Evolutionary conservation across 1,139 yeast species (phyloP).

Genomic region (Taphrina populina): DNA sequence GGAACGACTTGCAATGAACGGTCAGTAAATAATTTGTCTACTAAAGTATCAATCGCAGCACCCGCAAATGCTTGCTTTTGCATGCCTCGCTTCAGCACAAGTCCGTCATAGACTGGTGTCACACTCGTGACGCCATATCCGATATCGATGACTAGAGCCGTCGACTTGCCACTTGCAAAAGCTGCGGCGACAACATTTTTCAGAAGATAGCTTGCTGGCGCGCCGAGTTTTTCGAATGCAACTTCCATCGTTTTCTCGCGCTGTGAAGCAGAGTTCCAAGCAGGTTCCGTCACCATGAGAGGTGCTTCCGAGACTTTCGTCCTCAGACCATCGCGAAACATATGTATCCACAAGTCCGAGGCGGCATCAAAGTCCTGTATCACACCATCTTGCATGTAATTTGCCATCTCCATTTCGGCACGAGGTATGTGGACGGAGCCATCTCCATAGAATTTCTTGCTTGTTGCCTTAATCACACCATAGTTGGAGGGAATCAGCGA

Average conservation of each 20-base stretch:
- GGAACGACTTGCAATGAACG: constrained; percentile 45
- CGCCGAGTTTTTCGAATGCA: constrained; percentile 67
- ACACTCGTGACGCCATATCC: constrained; percentile 84
- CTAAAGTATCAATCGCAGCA: constrained; percentile 42
- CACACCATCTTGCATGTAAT: constrained; percentile 47
- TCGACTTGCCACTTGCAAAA: constrained; percentile 90
- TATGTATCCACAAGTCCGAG: constrained; percentile 46
- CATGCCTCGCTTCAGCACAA: constrained; percentile 60
- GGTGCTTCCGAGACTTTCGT: constrained; percentile 70
- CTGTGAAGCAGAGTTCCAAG: constrained; percentile 73
- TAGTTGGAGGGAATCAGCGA: constrained; percentile 63
- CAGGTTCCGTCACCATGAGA: constrained; percentile 74
- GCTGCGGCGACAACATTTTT: constrained; percentile 86
- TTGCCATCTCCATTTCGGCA: constrained; percentile 44
- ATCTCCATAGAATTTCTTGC: constrained; percentile 42
- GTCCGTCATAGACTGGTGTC: constrained; percentile 92
- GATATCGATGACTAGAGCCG: constrained; percentile 86
- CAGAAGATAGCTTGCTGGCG: constrained; percentile 83
- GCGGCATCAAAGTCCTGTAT: constrained; percentile 52
- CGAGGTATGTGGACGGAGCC: constrained; percentile 44
- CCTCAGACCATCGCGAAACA: constrained; percentile 49
- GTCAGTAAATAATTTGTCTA: constrained; percentile 40
- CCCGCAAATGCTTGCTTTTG: constrained; percentile 44
- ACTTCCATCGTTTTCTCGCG: constrained; percentile 72
- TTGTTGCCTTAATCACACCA: constrained; percentile 37